Conservation (phyloP, 2,329 filamentous ascomycete species). For the Cercospora zeina region DNA sequence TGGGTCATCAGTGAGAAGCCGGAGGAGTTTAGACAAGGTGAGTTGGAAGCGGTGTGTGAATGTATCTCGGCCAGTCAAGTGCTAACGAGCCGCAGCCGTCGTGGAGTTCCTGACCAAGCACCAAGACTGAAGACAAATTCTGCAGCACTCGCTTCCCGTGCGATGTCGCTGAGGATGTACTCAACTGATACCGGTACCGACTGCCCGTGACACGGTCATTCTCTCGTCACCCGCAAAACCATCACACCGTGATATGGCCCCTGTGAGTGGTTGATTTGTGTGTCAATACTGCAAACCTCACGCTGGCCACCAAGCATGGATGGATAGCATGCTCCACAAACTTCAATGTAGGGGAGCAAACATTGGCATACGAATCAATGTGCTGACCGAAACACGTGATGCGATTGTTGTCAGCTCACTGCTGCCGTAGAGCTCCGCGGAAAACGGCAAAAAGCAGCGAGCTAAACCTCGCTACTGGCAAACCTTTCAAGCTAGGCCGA, state of each 20-base stretch:
- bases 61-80: not conserved
- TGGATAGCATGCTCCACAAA: too few species aligned
- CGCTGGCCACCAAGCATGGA: not conserved
- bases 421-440: conserved; percentile 13
- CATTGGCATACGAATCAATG: not conserved
- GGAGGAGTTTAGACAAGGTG: conserved; percentile 72
- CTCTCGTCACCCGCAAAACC: not conserved
- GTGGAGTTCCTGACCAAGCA: conserved; percentile 61
- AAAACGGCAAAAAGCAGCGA: conserved; percentile 28
- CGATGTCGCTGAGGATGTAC: too few species aligned
- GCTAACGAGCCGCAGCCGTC: conserved; percentile 52
- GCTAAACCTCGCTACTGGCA: conserved; percentile 25
- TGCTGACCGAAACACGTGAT: not conserved
- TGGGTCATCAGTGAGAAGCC: conserved; percentile 91
- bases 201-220: not conserved
- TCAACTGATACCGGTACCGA: not conserved
- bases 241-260: not conserved
- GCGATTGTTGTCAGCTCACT: not conserved
- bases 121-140: conserved; percentile 42
- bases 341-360: not conserved
- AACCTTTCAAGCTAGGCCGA: conserved; percentile 26
- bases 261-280: not conserved
- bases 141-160: too few species aligned
- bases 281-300: not conserved
- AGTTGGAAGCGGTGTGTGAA: conserved; percentile 33